Conservation (phyloP, 345 rosid species). For the Eutrema yunnanense region DNA sequence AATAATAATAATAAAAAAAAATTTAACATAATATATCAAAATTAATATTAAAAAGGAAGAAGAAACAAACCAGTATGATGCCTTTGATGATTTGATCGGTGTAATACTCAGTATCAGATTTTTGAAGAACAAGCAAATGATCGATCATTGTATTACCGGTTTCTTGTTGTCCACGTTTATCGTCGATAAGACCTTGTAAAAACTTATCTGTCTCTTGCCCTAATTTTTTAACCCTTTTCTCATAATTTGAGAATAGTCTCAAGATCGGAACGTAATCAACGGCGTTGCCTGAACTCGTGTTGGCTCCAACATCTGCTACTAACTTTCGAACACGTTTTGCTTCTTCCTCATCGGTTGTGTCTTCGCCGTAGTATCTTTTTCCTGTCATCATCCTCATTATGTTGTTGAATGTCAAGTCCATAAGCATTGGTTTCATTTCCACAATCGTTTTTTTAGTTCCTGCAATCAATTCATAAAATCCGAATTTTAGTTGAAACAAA, state of each 20-base stretch:
- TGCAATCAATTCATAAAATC: background rate
- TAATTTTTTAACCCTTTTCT: constrained; percentile 22
- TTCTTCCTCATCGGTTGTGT: constrained; percentile 21
- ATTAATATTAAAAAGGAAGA: background rate
- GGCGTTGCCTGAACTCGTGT: constrained; percentile 16
- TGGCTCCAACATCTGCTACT: constrained; percentile 18
- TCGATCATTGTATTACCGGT: constrained; percentile 48
- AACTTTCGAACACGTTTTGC: constrained; percentile 27
- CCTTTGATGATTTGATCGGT: constrained; percentile 63
- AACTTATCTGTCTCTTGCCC: constrained; percentile 21
- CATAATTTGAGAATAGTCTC: constrained; percentile 28
- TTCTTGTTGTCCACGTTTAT: constrained; percentile 29
- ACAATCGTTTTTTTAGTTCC: constrained; percentile 10
- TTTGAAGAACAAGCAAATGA: constrained; percentile 47
- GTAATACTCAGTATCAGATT: constrained; percentile 42
- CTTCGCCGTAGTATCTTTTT: constrained; percentile 33
- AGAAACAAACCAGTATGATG: constrained; percentile 30
- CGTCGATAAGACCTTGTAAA: constrained; percentile 43
- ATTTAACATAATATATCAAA: background rate
- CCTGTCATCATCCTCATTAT: constrained; percentile 41
- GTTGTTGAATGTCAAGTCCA: constrained; percentile 34
- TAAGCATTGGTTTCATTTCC: constrained; percentile 30
- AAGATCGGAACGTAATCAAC: constrained; percentile 36
- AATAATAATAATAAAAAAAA: background rate
- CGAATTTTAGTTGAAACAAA: background rate